These are phyloP conservation scores for Pythium grandisporangium DNA, from an alignment of 352 stramenopile genomes.

Conservation along the genomic window DNA sequence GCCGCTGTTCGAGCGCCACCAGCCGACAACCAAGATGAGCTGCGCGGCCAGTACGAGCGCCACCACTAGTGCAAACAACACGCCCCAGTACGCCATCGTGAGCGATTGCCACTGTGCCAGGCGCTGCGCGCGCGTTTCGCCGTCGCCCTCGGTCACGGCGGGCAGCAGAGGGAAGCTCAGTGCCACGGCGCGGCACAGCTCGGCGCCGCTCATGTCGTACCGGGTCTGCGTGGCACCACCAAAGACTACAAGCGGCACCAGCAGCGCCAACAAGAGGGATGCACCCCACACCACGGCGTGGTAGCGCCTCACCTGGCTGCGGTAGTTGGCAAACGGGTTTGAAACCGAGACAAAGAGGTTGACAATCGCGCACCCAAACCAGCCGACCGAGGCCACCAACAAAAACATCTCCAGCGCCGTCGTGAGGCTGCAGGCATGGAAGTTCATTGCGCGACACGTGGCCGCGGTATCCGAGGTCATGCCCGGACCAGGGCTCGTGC, in stretches of 20 bases:
- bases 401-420: slow-evolving; percentile 50
- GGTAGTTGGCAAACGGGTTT: slow-evolving; percentile 72
- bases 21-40: slow-evolving; percentile 49
- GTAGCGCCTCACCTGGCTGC: slow-evolving; percentile 41
- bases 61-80: slow-evolving; percentile 47
- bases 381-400: slow-evolving; percentile 44
- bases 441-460: slow-evolving; percentile 25
- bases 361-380: slow-evolving; percentile 61
- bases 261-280: slow-evolving; percentile 29
- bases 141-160: slow-evolving; percentile 9
- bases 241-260: slow-evolving; percentile 34
- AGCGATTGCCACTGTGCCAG: slow-evolving; percentile 44
- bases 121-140: slow-evolving; percentile 14
- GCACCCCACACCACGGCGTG: slow-evolving; percentile 41
- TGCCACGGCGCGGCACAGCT: slow-evolving; percentile 40
- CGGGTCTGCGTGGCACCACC: slow-evolving; percentile 17
- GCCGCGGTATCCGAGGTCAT: no score
- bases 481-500: no score
- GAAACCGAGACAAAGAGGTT: slow-evolving; percentile 67
- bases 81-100: slow-evolving; percentile 49
- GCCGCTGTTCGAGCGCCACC: slow-evolving; percentile 71
- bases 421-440: slow-evolving; percentile 23
- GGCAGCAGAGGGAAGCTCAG: slow-evolving; percentile 42
- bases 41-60: slow-evolving; percentile 49
- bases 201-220: slow-evolving; percentile 27